Percentiles rank a stretch among this genome's conserved stretches.
phyloP scores from a whole-genome alignment of 2,329 filamentous ascomycete genomes.

The Aspergillus sp. region DNA sequence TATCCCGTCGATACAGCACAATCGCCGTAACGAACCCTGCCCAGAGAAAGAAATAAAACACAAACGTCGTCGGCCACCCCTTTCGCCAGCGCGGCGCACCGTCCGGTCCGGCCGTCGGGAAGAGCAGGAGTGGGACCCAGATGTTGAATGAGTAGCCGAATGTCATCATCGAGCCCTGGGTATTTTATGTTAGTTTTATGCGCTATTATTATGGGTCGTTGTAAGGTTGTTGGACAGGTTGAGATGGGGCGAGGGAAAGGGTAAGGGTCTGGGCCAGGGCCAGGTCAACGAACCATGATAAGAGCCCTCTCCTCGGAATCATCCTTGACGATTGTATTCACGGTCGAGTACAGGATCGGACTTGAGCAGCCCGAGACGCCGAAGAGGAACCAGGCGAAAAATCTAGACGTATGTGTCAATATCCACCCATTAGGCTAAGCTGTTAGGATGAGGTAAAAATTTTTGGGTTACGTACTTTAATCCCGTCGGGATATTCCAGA shows the following conservation, averaged over 20 bases:
- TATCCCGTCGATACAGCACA: constrained; percentile 23
- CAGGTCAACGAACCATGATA: constrained; percentile 26
- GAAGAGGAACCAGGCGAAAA: constrained; percentile 51
- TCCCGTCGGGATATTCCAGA: constrained; percentile 56
- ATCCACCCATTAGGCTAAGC: not conserved
- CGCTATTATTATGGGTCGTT: no score
- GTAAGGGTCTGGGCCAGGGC: no score
- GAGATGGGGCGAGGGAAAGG: no score
- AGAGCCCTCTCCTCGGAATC: constrained; percentile 47
- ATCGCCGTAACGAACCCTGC: constrained; percentile 29
- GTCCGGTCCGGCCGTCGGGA: constrained; percentile 47
- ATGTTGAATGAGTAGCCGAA: constrained; percentile 53
- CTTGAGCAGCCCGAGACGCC: constrained; percentile 45
- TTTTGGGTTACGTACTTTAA: constrained; percentile 44
- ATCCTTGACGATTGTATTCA: constrained; percentile 50
- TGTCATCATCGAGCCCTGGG: constrained; percentile 52
- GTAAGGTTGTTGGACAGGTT: no score
- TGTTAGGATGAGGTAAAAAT: not conserved
- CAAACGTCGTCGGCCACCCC: constrained; percentile 54
- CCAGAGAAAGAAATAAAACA: constrained; percentile 54
- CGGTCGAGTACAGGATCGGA: constrained; percentile 51
- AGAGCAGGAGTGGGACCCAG: constrained; percentile 51
- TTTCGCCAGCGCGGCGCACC: constrained; percentile 54
- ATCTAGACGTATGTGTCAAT: constrained; percentile 26
- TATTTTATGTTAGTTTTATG: not conserved